These are phyloP conservation scores for Panicum virgatum DNA, from an alignment of 202 grass and related monocot genomes.

Conservation along the genomic window DNA sequence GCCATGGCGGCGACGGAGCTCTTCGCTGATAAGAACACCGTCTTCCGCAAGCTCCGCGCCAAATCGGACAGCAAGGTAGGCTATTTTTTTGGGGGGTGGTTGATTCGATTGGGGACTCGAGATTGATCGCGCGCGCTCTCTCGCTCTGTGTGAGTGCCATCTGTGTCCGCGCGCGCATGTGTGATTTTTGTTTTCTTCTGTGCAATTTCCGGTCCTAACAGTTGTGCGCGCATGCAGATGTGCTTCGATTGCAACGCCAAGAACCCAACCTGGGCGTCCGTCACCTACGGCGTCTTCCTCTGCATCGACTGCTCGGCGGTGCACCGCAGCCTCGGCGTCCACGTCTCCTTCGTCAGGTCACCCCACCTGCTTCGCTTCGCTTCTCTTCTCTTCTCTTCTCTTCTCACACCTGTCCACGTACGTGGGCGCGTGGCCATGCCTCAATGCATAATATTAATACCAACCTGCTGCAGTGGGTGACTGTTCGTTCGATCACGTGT, in stretches of 20 bases:
- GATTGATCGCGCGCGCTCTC: slow-evolving; percentile 16
- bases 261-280: slow-evolving; percentile 96
- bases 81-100: not conserved
- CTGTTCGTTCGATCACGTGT: slow-evolving; percentile 6
- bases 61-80: slow-evolving; percentile 95
- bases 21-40: slow-evolving; percentile 66
- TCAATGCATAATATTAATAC: not conserved
- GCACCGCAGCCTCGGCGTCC: slow-evolving; percentile 95
- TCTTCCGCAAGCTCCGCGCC: slow-evolving; percentile 88
- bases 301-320: slow-evolving; percentile 95
- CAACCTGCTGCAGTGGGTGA: not conserved
- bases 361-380: too few species aligned
- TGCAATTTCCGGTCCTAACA: not conserved
- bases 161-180: not conserved
- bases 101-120: not conserved
- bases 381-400: too few species aligned
- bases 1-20: slow-evolving; percentile 65
- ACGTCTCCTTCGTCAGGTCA: slow-evolving; percentile 95
- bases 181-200: not conserved
- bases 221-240: slow-evolving; percentile 46
- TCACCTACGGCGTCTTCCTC: slow-evolving; percentile 94
- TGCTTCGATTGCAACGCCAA: slow-evolving; percentile 99
- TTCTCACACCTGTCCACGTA: slow-evolving; percentile 1
- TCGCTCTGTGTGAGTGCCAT: not conserved
- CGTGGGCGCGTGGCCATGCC: not conserved